Conservation (phyloP, 1,139 yeast genomes). For the Pichia inconspicua region DNA sequence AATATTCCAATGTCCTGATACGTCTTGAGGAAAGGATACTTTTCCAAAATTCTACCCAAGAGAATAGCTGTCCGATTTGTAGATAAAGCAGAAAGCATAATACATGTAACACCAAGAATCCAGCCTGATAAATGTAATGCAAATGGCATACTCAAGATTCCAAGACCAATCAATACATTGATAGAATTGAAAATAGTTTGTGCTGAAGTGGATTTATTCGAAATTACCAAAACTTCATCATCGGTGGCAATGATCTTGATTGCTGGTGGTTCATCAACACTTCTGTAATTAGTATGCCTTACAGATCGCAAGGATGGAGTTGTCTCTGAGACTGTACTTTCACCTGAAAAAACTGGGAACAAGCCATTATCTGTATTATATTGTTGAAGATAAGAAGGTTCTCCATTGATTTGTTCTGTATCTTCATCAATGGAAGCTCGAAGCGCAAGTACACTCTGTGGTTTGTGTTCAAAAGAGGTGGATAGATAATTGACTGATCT, state of each 20-base stretch:
- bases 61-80: slow-evolving; percentile 67
- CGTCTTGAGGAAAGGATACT: slow-evolving; percentile 70
- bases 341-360: neutral
- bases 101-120: slow-evolving; percentile 52
- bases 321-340: neutral
- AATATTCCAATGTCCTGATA: slow-evolving; percentile 65
- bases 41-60: slow-evolving; percentile 59
- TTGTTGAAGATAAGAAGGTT: neutral
- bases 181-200: slow-evolving; percentile 86
- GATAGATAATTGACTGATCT: slow-evolving; percentile 26
- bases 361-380: neutral
- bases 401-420: neutral
- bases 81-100: slow-evolving; percentile 49
- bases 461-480: slow-evolving; percentile 12
- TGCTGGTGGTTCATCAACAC: neutral
- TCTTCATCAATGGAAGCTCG: neutral
- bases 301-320: neutral
- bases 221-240: slow-evolving; percentile 28
- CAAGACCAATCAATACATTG: slow-evolving; percentile 80
- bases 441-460: neutral
- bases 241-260: neutral
- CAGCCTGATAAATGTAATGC: slow-evolving; percentile 79
- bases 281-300: neutral
- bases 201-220: slow-evolving; percentile 79
- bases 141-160: slow-evolving; percentile 73